Evolutionary conservation across 805 yeast species (phyloP).

Genomic region (Metschnikowia continentalis): DNA sequence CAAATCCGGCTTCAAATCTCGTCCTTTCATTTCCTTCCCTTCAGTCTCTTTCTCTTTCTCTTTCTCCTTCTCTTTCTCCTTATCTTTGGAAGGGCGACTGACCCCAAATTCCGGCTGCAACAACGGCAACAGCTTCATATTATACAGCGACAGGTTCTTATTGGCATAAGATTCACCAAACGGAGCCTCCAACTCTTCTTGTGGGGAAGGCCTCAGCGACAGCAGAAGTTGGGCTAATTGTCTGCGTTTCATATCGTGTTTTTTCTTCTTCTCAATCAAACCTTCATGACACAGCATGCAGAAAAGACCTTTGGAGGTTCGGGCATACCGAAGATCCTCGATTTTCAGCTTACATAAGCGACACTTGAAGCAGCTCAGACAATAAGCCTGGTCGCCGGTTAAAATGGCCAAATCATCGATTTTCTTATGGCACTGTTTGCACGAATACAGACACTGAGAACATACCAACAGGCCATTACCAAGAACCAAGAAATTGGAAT

Average conservation of each 20-base stretch:
- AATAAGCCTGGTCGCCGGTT: conserved; percentile 93
- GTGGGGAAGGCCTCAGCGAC: conserved; percentile 17
- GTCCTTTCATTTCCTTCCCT: background rate
- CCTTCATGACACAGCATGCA: conserved; percentile 91
- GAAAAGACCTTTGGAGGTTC: conserved; percentile 87
- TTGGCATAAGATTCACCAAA: conserved; percentile 44
- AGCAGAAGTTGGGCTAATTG: conserved; percentile 27
- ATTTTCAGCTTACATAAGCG: conserved; percentile 81
- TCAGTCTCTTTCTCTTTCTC: background rate
- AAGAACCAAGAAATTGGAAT: conserved; percentile 82
- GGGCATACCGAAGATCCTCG: conserved; percentile 84
- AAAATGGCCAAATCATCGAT: conserved; percentile 91
- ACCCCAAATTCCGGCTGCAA: conserved; percentile 3
- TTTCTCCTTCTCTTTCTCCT: background rate
- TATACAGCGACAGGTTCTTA: conserved; percentile 10
- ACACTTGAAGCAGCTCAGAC: conserved; percentile 86
- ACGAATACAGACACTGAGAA: conserved; percentile 85
- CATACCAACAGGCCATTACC: conserved; percentile 93
- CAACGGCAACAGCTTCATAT: conserved; percentile 11
- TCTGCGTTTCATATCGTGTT: conserved; percentile 49
- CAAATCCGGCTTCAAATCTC: background rate
- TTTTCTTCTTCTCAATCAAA: conserved; percentile 68
- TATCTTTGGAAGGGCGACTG: background rate
- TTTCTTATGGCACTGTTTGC: conserved; percentile 78
- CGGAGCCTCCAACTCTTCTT: conserved; percentile 6